Percentiles rank a stretch among this genome's conserved stretches.
Conservation (phyloP, 192 early-diverging fungal species). For the Coemansia sp. region DNA sequence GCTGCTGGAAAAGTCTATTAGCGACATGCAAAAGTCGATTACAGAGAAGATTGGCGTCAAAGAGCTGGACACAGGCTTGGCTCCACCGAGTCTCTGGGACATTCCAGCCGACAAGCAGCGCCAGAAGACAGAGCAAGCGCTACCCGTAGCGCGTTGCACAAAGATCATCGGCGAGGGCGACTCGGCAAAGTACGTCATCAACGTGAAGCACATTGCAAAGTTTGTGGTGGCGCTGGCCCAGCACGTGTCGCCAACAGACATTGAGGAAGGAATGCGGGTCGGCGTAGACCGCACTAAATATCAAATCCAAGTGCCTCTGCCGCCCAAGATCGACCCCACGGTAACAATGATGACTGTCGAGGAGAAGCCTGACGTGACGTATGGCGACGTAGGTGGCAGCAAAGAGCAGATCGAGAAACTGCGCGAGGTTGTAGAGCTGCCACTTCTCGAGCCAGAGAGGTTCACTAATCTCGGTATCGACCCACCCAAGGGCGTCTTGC, state of each 20-base stretch:
- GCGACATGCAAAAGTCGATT: constrained; percentile 96
- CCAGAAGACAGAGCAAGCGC: constrained; percentile 89
- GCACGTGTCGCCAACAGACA: constrained; percentile 96
- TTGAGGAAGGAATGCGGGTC: constrained; percentile 99
- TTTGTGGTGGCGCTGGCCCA: constrained; percentile 97
- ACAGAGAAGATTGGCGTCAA: constrained; percentile 99
- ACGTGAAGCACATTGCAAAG: constrained; percentile 98
- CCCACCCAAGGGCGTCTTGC: constrained; percentile 97
- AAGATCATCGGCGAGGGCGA: constrained; percentile 96
- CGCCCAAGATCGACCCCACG: constrained; percentile 97
- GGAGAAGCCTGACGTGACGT: constrained; percentile 99
- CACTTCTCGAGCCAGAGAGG: constrained; percentile 91
- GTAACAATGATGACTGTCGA: constrained; percentile 99
- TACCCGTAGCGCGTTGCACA: constrained; percentile 93
- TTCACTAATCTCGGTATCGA: constrained; percentile 99
- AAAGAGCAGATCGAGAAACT: constrained; percentile 99
- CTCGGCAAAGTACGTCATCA: constrained; percentile 96
- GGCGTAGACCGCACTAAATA: constrained; percentile 98
- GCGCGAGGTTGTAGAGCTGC: constrained; percentile 97
- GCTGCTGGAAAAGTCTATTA: constrained; percentile 90
- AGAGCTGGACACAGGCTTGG: constrained; percentile 97
- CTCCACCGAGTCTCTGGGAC: constrained; percentile 98
- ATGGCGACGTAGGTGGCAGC: constrained; percentile 98
- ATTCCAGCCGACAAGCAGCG: constrained; percentile 98
- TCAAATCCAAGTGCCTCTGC: constrained; percentile 98